Conservation (phyloP, 345 rosid genomes). For the Camelina neglecta region DNA sequence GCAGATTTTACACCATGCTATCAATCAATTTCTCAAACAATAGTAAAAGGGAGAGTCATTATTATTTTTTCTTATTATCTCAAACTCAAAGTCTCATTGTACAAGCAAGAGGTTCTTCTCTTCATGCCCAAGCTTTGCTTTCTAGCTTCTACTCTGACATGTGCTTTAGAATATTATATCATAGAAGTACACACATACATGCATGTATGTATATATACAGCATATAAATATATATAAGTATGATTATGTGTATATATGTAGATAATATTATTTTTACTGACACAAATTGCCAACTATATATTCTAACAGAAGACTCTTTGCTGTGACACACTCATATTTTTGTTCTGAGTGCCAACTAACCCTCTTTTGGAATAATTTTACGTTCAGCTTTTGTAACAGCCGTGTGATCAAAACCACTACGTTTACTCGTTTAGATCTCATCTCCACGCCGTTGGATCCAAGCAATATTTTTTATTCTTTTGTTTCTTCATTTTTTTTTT, state of each 20-base stretch:
- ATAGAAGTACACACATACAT: conserved; percentile 38
- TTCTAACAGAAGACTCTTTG: conserved; percentile 65
- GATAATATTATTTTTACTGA: conserved; percentile 55
- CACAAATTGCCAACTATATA: conserved; percentile 75
- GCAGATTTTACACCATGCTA: background rate
- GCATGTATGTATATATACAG: conserved; percentile 29
- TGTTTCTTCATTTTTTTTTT: background rate
- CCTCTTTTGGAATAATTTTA: conserved; percentile 45
- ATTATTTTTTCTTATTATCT: conserved; percentile 7
- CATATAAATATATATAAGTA: background rate
- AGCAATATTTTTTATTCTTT: conserved; percentile 35
- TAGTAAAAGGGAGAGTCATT: background rate
- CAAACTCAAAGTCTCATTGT: conserved; percentile 34
- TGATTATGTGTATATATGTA: background rate
- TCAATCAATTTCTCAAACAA: background rate
- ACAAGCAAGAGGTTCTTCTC: conserved; percentile 72
- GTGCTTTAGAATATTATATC: conserved; percentile 46
- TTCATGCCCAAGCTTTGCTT: conserved; percentile 74
- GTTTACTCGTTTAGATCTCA: conserved; percentile 32
- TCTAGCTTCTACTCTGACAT: conserved; percentile 50
- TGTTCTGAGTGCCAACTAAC: conserved; percentile 62
- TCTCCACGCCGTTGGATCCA: conserved; percentile 44
- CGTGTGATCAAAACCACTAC: conserved; percentile 46
- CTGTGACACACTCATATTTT: conserved; percentile 76
- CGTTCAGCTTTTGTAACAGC: conserved; percentile 41